Evolutionary conservation across 352 stramenopile genomes (phyloP).

Genomic region (Phytophthora podocarpi): DNA sequence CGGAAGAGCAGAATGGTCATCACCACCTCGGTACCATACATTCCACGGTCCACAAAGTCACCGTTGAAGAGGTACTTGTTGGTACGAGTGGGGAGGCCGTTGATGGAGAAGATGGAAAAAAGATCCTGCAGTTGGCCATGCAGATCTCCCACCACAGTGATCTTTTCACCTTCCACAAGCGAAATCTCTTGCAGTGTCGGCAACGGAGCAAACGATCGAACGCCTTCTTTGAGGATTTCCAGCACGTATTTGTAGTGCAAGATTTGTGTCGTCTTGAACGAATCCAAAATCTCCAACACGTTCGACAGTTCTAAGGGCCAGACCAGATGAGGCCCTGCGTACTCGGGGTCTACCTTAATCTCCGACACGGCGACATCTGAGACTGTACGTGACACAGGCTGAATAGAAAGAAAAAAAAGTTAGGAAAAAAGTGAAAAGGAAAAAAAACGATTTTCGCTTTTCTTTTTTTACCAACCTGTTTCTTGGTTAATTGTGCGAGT

Average conservation of each 20-base stretch:
- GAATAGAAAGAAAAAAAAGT: constrained; percentile 8
- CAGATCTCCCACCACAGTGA: constrained; percentile 94
- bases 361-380: constrained; percentile 61
- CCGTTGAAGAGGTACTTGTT: constrained; percentile 98
- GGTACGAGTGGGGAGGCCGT: constrained; percentile 85
- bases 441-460: too few species aligned
- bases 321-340: constrained; percentile 74
- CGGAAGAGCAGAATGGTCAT: constrained; percentile 82
- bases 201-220: constrained; percentile 60
- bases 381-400: constrained; percentile 52
- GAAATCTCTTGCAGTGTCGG: constrained; percentile 90
- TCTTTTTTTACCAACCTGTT: constrained; percentile 47
- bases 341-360: constrained; percentile 63
- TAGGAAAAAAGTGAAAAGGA: background rate
- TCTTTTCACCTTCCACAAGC: constrained; percentile 82
- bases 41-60: constrained; percentile 95
- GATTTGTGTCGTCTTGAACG: constrained; percentile 89
- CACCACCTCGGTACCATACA: constrained; percentile 88
- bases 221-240: constrained; percentile 79
- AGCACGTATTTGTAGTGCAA: constrained; percentile 93
- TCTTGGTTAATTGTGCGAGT: constrained; percentile 74
- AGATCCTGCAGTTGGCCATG: constrained; percentile 96
- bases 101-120: constrained; percentile 94
- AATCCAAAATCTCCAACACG: constrained; percentile 89
- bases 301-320: constrained; percentile 89